Evolutionary conservation across 768 basidiomycete genomes (phyloP).

Genomic region (Collybia sordida): DNA sequence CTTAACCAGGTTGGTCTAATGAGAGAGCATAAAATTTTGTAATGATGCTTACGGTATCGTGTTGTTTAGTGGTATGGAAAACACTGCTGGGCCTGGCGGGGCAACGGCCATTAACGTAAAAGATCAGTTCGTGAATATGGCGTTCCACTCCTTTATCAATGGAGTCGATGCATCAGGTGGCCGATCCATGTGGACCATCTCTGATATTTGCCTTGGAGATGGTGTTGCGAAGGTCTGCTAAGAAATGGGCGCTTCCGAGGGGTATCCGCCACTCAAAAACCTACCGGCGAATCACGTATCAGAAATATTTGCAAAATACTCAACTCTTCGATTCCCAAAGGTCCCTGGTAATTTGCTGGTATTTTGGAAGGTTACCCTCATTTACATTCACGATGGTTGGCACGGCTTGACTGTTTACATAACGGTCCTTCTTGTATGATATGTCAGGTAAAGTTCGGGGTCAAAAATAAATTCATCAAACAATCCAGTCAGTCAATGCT

Average conservation of each 20-base stretch:
- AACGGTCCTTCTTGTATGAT: too few relatives aligned
- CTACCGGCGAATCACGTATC: too few relatives aligned
- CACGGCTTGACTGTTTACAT: too few relatives aligned
- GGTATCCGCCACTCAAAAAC: too few relatives aligned
- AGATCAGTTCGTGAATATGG: conserved; percentile 8
- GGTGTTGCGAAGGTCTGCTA: not conserved
- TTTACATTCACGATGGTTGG: too few relatives aligned
- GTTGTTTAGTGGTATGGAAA: conserved; percentile 14
- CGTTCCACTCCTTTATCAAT: conserved; percentile 8
- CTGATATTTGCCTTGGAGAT: conserved; percentile 1
- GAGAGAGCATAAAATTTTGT: not conserved
- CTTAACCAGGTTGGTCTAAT: conserved; percentile 1
- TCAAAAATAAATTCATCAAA: not conserved
- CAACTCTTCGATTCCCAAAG: too few relatives aligned
- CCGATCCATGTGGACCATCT: conserved; percentile 8
- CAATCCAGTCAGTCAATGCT: too few relatives aligned
- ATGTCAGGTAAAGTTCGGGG: too few relatives aligned
- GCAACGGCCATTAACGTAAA: conserved; percentile 9
- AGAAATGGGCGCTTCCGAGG: not conserved
- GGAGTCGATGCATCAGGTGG: conserved; percentile 4
- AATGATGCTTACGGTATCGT: too few relatives aligned
- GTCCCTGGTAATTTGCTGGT: too few relatives aligned
- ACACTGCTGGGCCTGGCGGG: conserved; percentile 17
- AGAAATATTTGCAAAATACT: too few relatives aligned
- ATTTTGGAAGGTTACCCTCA: too few relatives aligned